These are phyloP conservation scores for Cryptococcus sp. DNA, from an alignment of 1,284 basidiomycete genomes.

Conservation along the genomic window DNA sequence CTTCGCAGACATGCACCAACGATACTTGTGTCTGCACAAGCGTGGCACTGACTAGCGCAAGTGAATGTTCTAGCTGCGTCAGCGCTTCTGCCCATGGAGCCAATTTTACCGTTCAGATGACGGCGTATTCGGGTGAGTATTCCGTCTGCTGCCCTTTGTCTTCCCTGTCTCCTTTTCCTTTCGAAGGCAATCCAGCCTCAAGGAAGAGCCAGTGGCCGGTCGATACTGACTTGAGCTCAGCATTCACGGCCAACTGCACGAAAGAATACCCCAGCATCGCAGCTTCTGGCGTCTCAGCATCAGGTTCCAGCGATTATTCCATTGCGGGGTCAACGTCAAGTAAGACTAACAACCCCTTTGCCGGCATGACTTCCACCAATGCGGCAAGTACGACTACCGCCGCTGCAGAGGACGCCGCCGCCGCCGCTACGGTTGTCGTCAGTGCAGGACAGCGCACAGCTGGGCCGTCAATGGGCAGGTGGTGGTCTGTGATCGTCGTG, in stretches of 20 bases:
- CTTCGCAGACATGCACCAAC: constrained; percentile 20
- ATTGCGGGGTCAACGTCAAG: background rate
- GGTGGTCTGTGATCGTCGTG: too few relatives aligned
- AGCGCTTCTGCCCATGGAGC: constrained; percentile 10
- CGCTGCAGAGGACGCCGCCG: background rate
- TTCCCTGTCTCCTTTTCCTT: background rate
- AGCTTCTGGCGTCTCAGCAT: background rate
- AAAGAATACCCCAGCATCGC: background rate
- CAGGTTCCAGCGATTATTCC: background rate
- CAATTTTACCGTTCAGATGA: constrained; percentile 11
- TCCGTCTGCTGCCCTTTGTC: background rate
- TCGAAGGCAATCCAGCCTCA: background rate
- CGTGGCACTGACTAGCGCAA: constrained; percentile 15
- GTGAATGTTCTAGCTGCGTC: constrained; percentile 24
- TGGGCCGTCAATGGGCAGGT: too few relatives aligned
- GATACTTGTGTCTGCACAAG: constrained; percentile 30
- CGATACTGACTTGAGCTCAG: background rate
- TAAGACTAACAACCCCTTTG: background rate
- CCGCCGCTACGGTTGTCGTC: background rate
- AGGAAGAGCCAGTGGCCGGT: too few relatives aligned
- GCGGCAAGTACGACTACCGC: background rate
- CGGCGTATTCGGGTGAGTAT: constrained; percentile 13
- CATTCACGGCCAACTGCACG: constrained; percentile 18
- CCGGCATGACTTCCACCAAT: background rate
- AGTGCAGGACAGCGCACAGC: too few relatives aligned